Evolutionary conservation across 495 filamentous ascomycete genomes (phyloP), one percentile per base, ranked within the genome.

Genomic region (Aspergillus incahuasiensis): DNA sequence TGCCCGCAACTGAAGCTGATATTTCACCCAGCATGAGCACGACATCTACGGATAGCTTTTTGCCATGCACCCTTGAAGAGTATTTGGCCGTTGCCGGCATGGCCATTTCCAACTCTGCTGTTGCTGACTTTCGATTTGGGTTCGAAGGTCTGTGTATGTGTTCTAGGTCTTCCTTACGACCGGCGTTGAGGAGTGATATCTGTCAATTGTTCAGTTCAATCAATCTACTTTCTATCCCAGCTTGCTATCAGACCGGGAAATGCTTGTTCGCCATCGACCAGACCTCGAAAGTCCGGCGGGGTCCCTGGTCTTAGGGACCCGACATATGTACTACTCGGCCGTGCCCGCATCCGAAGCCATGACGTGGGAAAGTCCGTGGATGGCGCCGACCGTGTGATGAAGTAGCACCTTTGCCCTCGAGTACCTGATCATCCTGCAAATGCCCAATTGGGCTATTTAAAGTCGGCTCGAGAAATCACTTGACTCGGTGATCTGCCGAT

Each of bases 181-280:
- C 21, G 59, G 59, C 59, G 59, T 61, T 59, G 32, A 54, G 59
- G 54, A 61, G 59, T 54, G 54, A 40, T 40, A 50, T 44, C 24
- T 48, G 34, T 52, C 16, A 38, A 47, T 45, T 21, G 11, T 22
- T 47, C 24, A 32, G 11, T 46, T 46, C 22, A 42, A 19, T 19
- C 7, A 12, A 21, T 44, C 41, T 44, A 45, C 32, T 28, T 40
- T 52, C 18, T 48, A 18, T n/a, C 30, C 35, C 5, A 18, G 48
- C 41, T 35, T 12, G 6, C 32, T 12, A 35, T 35, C 32, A 35
- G 6, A 9, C 13, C 32, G 32, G 32, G 9, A 30, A 5, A 30
- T 30, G 28, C 28, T 9, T 30, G 28, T 30, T 35, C 32, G 32
- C 32, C 32, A 11, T 35, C 32, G 32, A 35, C 32, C 32, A 35